Base-by-base conservation (phyloP, 768 basidiomycete genomes). In the Boletus huronensis region DNA sequence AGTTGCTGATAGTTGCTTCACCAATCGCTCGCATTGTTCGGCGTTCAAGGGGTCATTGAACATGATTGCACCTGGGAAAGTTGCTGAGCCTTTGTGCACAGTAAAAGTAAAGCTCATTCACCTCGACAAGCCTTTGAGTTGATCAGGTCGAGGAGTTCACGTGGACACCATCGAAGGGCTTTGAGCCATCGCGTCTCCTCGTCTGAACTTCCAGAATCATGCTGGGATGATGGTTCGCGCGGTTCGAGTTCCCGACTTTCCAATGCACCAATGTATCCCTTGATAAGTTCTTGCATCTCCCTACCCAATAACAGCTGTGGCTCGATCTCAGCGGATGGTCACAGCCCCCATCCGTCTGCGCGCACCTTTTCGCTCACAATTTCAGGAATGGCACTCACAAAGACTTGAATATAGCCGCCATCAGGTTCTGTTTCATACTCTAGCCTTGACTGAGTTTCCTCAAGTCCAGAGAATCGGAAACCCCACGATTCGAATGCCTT, bases 81-180 rank as follows among this genome's bases (percentile, higher is more conserved):
- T 45, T 23, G 21, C 34, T 64, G 11, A 62, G 45, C 34, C 26
- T 42, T 25, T n/a, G 35, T 31, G 17, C 14, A 36, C 31, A 34
- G 5, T n/a, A 11, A 52, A 38, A n/a, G 23, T n/a, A 19, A 29
- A 38, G 45, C 31, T 50, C 44, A 68, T 79, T 60, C 66, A 87
- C 96, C 95, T 75, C 97, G 79, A 66, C 97, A 99, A 23, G 97
- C 97, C 72, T 93, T 95, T 10, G 94, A 97, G 70, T 98, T 95
- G 61, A 93, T 77, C 58, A 99, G 72, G 34, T 94, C 90, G 14
- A 94, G 70, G 48, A 98, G 76, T 50, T 81, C 83, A 48, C 77
- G 78, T n/a, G 97, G 97, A 68, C 90, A 94, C 78, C 82, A 84
- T 25, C 90, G 82, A 38, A 95, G 68, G 42, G 83, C 85, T 64